Conservation (phyloP, 805 yeast genomes). For the Cyberlindnera mycetangii region DNA sequence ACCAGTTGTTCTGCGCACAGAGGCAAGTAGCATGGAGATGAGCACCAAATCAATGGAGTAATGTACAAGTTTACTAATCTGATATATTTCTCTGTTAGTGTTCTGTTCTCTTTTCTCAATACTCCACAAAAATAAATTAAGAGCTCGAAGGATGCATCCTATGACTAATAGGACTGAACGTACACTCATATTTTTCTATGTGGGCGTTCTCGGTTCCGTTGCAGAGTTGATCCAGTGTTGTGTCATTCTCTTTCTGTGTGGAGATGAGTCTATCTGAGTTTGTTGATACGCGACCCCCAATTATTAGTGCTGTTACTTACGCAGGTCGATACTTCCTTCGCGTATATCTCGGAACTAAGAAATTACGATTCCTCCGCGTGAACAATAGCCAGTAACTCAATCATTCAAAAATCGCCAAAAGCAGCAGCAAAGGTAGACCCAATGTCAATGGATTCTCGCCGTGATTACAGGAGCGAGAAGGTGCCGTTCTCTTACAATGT, state of each 20-base stretch:
- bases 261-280: too few relatives aligned
- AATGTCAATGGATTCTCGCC: too few relatives aligned
- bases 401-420: not conserved
- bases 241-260: too few relatives aligned
- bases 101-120: too few relatives aligned
- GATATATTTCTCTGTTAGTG: not conserved
- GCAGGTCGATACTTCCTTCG: not conserved
- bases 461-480: not conserved
- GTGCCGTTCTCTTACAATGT: slow-evolving; percentile 3
- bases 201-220: not conserved
- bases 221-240: too few relatives aligned
- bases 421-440: too few relatives aligned
- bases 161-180: too few relatives aligned
- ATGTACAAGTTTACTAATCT: slow-evolving; percentile 59
- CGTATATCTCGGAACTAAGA: slow-evolving; percentile 1
- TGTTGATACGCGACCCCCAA: not conserved
- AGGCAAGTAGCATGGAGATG: slow-evolving; percentile 80
- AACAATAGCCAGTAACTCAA: not conserved
- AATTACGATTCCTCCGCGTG: not conserved
- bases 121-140: too few relatives aligned
- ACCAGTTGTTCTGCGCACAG: slow-evolving; percentile 82
- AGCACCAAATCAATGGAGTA: slow-evolving; percentile 74
- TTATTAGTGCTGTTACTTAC: slow-evolving; percentile 1
- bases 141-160: too few relatives aligned
- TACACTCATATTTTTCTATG: slow-evolving; percentile 4